Evolutionary conservation across 257 asterid genomes (phyloP).

Genomic region (Nicotiana noctiflora): DNA sequence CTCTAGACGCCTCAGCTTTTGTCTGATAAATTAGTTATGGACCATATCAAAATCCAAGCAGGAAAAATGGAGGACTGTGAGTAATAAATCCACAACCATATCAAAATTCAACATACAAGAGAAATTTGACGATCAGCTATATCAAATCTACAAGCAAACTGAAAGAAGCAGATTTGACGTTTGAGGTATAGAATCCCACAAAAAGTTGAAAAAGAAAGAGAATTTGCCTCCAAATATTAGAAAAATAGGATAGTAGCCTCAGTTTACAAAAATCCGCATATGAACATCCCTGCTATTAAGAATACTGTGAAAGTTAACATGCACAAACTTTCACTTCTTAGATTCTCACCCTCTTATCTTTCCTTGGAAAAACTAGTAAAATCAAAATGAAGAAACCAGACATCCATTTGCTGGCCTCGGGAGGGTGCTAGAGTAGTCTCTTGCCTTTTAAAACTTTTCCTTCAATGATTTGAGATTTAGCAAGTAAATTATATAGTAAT

Average conservation of each 20-base stretch:
- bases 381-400: not conserved
- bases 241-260: not conserved
- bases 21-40: slow-evolving; percentile 39
- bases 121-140: not conserved
- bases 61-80: not conserved
- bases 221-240: not conserved
- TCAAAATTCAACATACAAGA: not conserved
- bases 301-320: not conserved
- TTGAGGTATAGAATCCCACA: not conserved
- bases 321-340: not conserved
- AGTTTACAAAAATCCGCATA: not conserved
- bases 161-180: not conserved
- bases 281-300: not conserved
- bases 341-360: not conserved
- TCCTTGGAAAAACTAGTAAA: not conserved
- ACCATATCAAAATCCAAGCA: slow-evolving; percentile 12
- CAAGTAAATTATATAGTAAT: not conserved
- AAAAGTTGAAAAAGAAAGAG: not conserved
- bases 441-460: not conserved
- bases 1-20: slow-evolving; percentile 81
- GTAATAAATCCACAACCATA: not conserved
- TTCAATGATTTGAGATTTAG: slow-evolving; percentile 2
- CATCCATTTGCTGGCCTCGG: not conserved
- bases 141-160: not conserved
- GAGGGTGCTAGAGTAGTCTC: not conserved